Percentiles rank a stretch among this genome's conserved stretches.
Conservation (phyloP, 768 basidiomycete genomes). For the Daedalea quercina region DNA sequence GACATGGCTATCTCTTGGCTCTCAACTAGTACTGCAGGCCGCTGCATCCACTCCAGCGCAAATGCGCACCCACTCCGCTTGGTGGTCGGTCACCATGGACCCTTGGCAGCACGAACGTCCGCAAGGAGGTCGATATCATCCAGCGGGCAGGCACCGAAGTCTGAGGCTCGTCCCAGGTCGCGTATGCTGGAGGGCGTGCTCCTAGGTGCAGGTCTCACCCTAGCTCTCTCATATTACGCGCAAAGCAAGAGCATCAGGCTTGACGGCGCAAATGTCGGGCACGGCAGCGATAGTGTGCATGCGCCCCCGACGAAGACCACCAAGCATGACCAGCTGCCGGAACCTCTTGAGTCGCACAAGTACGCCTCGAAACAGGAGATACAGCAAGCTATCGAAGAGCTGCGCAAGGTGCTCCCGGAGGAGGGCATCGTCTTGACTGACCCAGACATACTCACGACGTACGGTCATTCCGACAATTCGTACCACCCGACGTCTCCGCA, state of each 20-base stretch:
- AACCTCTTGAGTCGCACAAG: constrained; percentile 8
- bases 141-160: neutral
- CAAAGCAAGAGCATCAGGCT: neutral
- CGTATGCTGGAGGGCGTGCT: neutral
- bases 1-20: neutral
- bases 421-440: constrained; percentile 45
- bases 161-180: neutral
- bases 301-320: constrained; percentile 5
- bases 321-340: neutral
- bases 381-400: constrained; percentile 44
- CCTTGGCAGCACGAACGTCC: neutral
- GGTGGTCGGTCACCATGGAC: too few relatives aligned
- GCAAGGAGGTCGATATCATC: neutral
- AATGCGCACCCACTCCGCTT: too few relatives aligned
- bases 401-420: constrained; percentile 39
- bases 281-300: constrained; percentile 1
- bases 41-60: neutral
- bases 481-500: constrained; percentile 44
- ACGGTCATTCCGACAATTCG: constrained; percentile 66
- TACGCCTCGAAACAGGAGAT: constrained; percentile 46
- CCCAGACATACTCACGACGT: constrained; percentile 39
- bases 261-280: constrained; percentile 7
- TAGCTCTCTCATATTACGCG: neutral
- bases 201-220: neutral
- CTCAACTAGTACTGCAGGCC: neutral